These are phyloP conservation scores for Tulasnella sp. DNA, from an alignment of 768 basidiomycete species.

Conservation along the genomic window DNA sequence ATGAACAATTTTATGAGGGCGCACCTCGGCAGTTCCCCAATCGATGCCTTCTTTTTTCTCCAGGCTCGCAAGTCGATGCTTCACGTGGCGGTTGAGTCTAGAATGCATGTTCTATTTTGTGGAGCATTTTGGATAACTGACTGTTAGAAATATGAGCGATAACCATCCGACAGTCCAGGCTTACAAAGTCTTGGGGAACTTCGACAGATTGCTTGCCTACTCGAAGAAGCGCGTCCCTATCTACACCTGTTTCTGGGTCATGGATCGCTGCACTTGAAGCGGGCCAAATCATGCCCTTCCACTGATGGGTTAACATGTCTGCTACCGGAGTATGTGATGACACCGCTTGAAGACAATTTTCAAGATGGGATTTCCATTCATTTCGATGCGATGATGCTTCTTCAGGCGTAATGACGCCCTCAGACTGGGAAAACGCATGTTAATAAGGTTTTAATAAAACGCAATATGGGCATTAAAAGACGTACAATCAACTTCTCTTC, in stretches of 20 bases:
- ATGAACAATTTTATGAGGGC: slow-evolving; percentile 15
- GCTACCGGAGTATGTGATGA: slow-evolving; percentile 37
- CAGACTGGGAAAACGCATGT: slow-evolving; percentile 26
- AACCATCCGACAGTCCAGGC: slow-evolving; percentile 22
- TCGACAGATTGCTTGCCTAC: slow-evolving; percentile 60
- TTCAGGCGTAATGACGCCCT: slow-evolving; percentile 40
- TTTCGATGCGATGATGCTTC: slow-evolving; percentile 40
- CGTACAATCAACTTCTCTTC: slow-evolving; percentile 64
- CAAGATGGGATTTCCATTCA: slow-evolving; percentile 49
- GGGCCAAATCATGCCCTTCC: slow-evolving; percentile 54
- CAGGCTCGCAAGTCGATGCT: slow-evolving; percentile 56
- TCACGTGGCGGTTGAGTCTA: slow-evolving; percentile 66
- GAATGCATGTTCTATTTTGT: slow-evolving; percentile 61
- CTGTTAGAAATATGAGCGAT: too few species aligned
- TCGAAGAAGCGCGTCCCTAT: slow-evolving; percentile 35
- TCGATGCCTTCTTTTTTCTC: slow-evolving; percentile 62
- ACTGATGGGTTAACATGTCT: slow-evolving; percentile 52
- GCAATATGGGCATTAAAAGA: slow-evolving; percentile 13
- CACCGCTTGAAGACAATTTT: slow-evolving; percentile 42
- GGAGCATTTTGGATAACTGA: too few species aligned
- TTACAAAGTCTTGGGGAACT: slow-evolving; percentile 48
- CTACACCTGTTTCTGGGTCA: slow-evolving; percentile 57
- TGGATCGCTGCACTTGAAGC: slow-evolving; percentile 37
- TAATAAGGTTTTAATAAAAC: slow-evolving; percentile 13
- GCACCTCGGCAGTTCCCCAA: slow-evolving; percentile 80